phyloP scores from a whole-genome alignment of 768 basidiomycete species.

The Pholiota conissans region DNA sequence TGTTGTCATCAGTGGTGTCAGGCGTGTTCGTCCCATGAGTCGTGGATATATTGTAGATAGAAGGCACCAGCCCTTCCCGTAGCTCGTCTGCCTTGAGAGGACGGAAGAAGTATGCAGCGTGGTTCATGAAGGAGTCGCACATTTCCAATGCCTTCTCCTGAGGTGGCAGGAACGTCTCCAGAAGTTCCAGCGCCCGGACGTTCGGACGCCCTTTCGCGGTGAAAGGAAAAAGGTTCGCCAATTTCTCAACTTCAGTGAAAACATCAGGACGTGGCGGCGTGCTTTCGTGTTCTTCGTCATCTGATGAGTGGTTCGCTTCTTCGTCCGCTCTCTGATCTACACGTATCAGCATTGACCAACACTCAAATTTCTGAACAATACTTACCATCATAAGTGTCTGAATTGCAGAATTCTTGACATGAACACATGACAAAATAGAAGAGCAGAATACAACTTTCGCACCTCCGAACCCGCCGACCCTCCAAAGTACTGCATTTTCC shows the following conservation, averaged over 20 bases:
- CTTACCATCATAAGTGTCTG: conserved; percentile 44
- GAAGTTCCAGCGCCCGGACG: conserved; percentile 26
- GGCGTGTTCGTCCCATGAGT: conserved; percentile 1
- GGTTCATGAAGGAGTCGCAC: conserved; percentile 42
- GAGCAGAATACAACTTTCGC: conserved; percentile 7
- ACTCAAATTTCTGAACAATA: background rate
- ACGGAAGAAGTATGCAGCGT: conserved; percentile 50
- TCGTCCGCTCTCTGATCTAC: conserved; percentile 28
- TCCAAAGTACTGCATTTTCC: conserved; percentile 65
- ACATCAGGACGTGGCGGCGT: conserved; percentile 6
- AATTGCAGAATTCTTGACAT: background rate
- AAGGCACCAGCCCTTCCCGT: conserved; percentile 36
- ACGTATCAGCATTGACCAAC: background rate
- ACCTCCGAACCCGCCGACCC: conserved; percentile 66
- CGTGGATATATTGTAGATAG: conserved; percentile 33
- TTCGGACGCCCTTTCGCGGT: conserved; percentile 32
- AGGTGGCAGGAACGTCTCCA: conserved; percentile 45
- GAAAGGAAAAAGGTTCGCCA: conserved; percentile 44
- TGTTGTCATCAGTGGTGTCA: background rate
- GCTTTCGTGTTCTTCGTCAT: conserved; percentile 15
- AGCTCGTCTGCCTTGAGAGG: conserved; percentile 51
- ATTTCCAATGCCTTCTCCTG: conserved; percentile 40
- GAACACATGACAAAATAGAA: background rate
- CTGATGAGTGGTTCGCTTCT: conserved; percentile 28
- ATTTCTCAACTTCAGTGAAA: conserved; percentile 30